Conservation (phyloP, 129 eudicot genomes). For the Centaurea solstitialis region DNA sequence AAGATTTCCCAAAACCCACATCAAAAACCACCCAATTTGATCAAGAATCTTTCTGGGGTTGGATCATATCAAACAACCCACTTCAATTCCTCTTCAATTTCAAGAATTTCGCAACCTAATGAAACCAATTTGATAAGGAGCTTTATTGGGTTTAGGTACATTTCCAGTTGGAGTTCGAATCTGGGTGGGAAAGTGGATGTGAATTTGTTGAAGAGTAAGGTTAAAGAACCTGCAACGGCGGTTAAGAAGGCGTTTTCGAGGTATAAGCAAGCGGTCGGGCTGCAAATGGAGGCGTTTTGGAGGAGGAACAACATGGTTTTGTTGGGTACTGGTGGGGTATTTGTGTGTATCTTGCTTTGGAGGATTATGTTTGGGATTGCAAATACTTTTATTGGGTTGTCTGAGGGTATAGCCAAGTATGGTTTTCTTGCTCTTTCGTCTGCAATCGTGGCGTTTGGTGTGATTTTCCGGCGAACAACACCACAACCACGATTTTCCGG, state of each 20-base stretch:
- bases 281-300: conserved; percentile 96
- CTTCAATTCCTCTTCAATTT: conserved; percentile 33
- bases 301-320: conserved; percentile 73
- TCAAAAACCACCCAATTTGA: conserved; percentile 1
- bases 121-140: conserved; percentile 30
- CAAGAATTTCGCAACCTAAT: conserved; percentile 17
- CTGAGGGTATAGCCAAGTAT: conserved; percentile 99
- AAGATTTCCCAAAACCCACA: conserved; percentile 5
- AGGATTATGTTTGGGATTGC: conserved; percentile 93
- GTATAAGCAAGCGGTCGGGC: conserved; percentile 66
- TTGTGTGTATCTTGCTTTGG: conserved; percentile 85
- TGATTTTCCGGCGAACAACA: no score
- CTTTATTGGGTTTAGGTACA: conserved; percentile 60
- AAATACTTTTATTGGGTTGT: conserved; percentile 75
- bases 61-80: background rate
- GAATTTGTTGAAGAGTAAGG: conserved; percentile 39
- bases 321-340: conserved; percentile 71
- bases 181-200: conserved; percentile 41
- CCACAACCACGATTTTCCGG: no score
- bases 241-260: conserved; percentile 42
- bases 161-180: conserved; percentile 37
- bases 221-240: conserved; percentile 51
- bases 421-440: conserved; percentile 95
- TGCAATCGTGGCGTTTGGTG: conserved; percentile 85
- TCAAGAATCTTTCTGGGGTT: background rate